These are phyloP conservation scores for Clathrospora elynae DNA, from an alignment of 2,329 filamentous ascomycete species.

Conservation along the genomic window DNA sequence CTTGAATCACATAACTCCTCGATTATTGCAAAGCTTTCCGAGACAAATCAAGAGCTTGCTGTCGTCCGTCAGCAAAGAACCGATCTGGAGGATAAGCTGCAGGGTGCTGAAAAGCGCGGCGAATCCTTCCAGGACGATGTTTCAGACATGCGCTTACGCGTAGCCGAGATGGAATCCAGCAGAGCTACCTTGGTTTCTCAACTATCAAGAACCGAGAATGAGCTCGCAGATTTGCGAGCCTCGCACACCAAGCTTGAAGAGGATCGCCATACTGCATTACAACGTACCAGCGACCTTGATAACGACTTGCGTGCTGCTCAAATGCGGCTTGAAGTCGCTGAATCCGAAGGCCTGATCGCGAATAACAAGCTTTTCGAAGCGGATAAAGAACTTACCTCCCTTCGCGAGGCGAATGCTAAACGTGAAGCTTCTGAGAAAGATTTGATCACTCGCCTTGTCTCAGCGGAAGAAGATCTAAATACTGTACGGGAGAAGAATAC, in stretches of 20 bases:
- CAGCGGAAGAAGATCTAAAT: constrained; percentile 41
- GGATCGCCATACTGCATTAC: constrained; percentile 4
- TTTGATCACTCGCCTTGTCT: constrained; percentile 31
- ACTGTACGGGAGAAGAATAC: constrained; percentile 38
- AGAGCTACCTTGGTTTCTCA: constrained; percentile 26
- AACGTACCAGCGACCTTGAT: constrained; percentile 22
- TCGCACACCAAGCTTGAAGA: constrained; percentile 20
- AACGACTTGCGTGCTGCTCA: constrained; percentile 23
- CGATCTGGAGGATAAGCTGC: constrained; percentile 18
- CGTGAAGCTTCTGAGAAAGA: constrained; percentile 39
- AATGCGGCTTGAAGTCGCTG: constrained; percentile 30
- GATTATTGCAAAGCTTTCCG: constrained; percentile 4
- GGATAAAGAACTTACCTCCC: constrained; percentile 33
- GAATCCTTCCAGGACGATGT: constrained; percentile 24
- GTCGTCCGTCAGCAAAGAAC: constrained; percentile 18
- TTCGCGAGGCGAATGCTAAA: constrained; percentile 34
- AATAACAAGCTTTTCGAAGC: constrained; percentile 24
- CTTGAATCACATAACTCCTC: constrained; percentile 14
- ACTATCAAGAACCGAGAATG: constrained; percentile 18
- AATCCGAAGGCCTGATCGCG: constrained; percentile 30
- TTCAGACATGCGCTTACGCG: constrained; percentile 17
- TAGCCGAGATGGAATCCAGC: constrained; percentile 24
- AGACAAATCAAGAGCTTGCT: constrained; percentile 15
- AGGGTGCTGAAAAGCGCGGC: constrained; percentile 10
- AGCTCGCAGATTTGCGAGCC: constrained; percentile 19